Evolutionary conservation across 75 land plant species (phyloP).

Genomic region (Ceratopteris richardii): DNA sequence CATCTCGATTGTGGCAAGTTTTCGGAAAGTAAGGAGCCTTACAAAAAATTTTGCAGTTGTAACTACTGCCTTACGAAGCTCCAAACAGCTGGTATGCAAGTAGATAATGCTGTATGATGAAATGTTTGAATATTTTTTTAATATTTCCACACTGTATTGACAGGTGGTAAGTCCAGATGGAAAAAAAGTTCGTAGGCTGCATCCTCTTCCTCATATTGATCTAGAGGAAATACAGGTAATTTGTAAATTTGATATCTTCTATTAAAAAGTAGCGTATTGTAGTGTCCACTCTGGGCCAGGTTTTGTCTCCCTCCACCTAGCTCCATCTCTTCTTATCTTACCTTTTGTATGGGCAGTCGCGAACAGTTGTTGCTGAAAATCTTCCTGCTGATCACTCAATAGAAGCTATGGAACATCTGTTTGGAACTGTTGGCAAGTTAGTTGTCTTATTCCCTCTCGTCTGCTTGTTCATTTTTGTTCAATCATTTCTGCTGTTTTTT

Average conservation of each 20-base stretch:
- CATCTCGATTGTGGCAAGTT: slow-evolving; percentile 63
- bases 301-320: background rate
- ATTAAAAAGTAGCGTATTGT: too few species aligned
- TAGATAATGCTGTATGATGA: too few species aligned
- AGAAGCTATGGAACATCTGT: slow-evolving; percentile 49
- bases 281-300: background rate
- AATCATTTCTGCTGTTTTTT: background rate
- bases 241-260: too few species aligned
- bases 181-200: slow-evolving; percentile 67
- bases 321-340: too few species aligned
- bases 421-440: slow-evolving; percentile 66
- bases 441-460: slow-evolving; percentile 1
- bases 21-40: slow-evolving; percentile 67
- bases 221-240: slow-evolving; percentile 87
- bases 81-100: slow-evolving; percentile 56
- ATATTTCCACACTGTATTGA: too few species aligned
- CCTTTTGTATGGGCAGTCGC: slow-evolving; percentile 30
- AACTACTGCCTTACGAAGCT: slow-evolving; percentile 57
- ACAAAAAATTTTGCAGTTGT: slow-evolving; percentile 38
- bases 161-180: slow-evolving; percentile 83
- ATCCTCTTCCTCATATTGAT: slow-evolving; percentile 56
- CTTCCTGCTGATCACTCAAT: slow-evolving; percentile 62
- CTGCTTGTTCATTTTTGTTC: background rate
- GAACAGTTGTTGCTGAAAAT: slow-evolving; percentile 78
- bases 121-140: background rate